Conservation (phyloP, 192 early-diverging fungal species). For the Mortierella alpina region DNA sequence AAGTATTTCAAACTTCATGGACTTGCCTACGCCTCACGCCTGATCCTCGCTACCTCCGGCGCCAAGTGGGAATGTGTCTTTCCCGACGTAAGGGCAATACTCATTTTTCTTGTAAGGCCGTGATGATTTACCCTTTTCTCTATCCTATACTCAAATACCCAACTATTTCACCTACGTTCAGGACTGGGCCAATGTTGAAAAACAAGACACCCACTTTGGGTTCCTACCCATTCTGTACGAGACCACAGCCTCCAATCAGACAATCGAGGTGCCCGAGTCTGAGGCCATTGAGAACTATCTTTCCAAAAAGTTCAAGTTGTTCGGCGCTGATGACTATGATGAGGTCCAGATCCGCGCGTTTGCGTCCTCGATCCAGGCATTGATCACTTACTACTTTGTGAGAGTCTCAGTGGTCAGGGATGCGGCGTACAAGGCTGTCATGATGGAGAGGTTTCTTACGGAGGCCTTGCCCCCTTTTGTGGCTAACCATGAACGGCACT, state of each 20-base stretch:
- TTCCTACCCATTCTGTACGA: constrained; percentile 31
- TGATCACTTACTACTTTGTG: constrained; percentile 18
- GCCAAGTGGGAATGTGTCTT: constrained; percentile 32
- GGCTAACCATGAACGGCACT: constrained; percentile 18
- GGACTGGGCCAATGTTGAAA: constrained; percentile 39
- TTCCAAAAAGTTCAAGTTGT: constrained; percentile 15
- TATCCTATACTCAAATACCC: neutral
- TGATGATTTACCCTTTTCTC: neutral
- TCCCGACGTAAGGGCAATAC: constrained; percentile 6
- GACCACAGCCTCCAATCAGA: constrained; percentile 20
- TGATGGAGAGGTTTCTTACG: constrained; percentile 16
- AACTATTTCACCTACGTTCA: neutral
- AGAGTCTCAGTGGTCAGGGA: constrained; percentile 14
- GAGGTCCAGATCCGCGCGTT: constrained; percentile 33
- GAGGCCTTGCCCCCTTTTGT: constrained; percentile 14
- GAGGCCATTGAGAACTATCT: constrained; percentile 35
- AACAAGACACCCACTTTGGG: constrained; percentile 22
- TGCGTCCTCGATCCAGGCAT: constrained; percentile 3
- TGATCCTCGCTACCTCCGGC: constrained; percentile 37
- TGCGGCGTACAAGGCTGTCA: constrained; percentile 15
- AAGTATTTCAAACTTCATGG: constrained; percentile 31
- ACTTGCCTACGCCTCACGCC: neutral
- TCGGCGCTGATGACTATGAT: constrained; percentile 23
- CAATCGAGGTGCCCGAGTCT: constrained; percentile 22
- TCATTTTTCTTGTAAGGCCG: neutral